Conservation (phyloP, 2,329 filamentous ascomycete genomes). For the Fusarium bactridioides region DNA sequence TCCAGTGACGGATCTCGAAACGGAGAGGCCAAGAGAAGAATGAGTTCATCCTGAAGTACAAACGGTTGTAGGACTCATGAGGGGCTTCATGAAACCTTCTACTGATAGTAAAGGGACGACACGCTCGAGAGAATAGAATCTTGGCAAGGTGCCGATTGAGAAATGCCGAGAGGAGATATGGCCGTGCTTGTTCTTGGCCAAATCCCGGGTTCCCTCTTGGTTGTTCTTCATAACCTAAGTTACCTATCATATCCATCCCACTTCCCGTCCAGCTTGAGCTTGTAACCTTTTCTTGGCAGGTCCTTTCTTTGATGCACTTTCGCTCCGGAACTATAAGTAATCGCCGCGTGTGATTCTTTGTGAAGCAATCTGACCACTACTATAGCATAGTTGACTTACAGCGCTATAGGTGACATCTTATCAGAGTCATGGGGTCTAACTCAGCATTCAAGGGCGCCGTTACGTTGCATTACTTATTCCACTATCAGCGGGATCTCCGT, state of each 20-base stretch:
- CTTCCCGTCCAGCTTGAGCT: not conserved
- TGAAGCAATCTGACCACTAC: too few species aligned
- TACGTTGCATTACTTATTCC: not conserved
- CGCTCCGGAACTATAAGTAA: not conserved
- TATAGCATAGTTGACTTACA: not conserved
- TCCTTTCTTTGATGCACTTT: accelerated
- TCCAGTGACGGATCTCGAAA: not conserved
- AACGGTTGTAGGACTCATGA: not conserved
- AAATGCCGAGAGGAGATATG: not conserved
- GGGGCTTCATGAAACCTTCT: not conserved
- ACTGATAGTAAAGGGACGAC: not conserved
- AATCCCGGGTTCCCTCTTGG: not conserved
- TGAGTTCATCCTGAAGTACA: not conserved
- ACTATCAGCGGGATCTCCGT: not conserved
- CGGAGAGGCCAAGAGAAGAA: not conserved
- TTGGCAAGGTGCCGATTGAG: not conserved
- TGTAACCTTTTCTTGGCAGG: not conserved
- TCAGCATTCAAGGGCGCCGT: not conserved
- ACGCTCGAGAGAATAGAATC: not conserved
- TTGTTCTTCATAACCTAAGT: not conserved
- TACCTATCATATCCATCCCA: not conserved
- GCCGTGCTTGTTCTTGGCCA: not conserved
- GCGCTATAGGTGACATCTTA: not conserved
- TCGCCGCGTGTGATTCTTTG: not conserved
- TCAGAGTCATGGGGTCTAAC: not conserved